Evolutionary conservation across 306 rosid genomes (phyloP).

Genomic region (Biancaea sappan): DNA sequence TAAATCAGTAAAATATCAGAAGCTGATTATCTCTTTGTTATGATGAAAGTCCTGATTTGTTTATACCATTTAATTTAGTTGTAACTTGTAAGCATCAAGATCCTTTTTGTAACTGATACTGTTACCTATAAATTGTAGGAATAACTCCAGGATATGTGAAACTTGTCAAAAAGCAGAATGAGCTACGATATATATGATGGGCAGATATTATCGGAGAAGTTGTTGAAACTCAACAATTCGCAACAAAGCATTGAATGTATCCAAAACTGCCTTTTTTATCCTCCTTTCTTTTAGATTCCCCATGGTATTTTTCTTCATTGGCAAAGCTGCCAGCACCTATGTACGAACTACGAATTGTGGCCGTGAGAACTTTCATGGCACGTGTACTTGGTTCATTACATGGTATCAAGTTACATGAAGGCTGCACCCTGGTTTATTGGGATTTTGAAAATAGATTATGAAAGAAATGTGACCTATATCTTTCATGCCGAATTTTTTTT

Average conservation of each 20-base stretch:
- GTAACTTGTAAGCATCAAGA: background rate
- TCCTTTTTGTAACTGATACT: background rate
- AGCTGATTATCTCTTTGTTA: background rate
- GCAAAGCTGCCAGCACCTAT: background rate
- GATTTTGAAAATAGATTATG: background rate
- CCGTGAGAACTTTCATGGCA: background rate
- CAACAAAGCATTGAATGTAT: conserved; percentile 83
- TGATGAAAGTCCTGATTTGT: conserved; percentile 12
- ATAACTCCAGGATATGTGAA: conserved; percentile 33
- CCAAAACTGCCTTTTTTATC: conserved; percentile 33
- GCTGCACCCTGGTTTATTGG: background rate
- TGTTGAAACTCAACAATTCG: conserved; percentile 75
- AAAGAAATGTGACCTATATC: background rate
- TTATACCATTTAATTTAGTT: background rate
- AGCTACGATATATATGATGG: conserved; percentile 55
- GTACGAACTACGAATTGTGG: conserved; percentile 23
- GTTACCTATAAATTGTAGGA: conserved; percentile 23
- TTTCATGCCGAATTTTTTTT: conserved; percentile 2
- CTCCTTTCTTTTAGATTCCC: background rate
- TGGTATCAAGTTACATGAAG: background rate
- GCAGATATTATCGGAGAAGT: conserved; percentile 57
- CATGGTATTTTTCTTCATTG: background rate
- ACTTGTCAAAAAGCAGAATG: conserved; percentile 45
- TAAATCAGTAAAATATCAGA: background rate
- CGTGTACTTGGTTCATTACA: conserved; percentile 11